These are phyloP conservation scores for Aspergillus fumigatiaffinis DNA, from an alignment of 2,329 filamentous ascomycete genomes.

Conservation along the genomic window DNA sequence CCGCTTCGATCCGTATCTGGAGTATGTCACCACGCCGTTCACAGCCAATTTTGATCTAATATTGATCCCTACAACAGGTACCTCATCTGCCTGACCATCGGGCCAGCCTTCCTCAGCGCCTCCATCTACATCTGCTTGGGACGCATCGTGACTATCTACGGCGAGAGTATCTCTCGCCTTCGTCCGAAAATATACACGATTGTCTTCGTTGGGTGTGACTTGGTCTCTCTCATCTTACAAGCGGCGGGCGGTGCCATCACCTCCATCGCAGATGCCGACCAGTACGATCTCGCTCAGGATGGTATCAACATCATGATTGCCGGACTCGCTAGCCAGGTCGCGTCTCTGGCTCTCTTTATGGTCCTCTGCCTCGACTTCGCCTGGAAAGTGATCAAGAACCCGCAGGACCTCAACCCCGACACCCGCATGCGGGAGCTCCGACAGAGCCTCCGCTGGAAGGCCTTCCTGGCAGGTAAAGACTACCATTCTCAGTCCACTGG, in stretches of 20 bases:
- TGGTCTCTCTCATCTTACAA: conserved; percentile 54
- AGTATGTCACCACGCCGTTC: conserved; percentile 22
- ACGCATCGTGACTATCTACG: conserved; percentile 10
- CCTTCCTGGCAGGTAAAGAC: too few species aligned
- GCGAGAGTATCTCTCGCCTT: conserved; percentile 6
- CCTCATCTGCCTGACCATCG: conserved; percentile 6
- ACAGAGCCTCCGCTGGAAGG: too few species aligned
- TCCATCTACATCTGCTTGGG: conserved; percentile 8
- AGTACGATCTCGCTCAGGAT: not conserved
- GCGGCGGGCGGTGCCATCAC: conserved; percentile 52
- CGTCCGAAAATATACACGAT: conserved; percentile 4
- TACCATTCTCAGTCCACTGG: too few species aligned
- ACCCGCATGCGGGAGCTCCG: too few species aligned
- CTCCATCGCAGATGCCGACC: conserved; percentile 21
- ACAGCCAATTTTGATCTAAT: too few species aligned
- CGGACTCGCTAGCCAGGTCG: conserved; percentile 6
- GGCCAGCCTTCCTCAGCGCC: conserved; percentile 5
- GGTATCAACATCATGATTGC: conserved; percentile 18
- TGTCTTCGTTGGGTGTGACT: conserved; percentile 55
- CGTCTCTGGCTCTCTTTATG: conserved; percentile 13
- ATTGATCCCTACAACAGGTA: not conserved
- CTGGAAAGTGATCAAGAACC: conserved; percentile 4
- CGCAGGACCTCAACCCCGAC: too few species aligned
- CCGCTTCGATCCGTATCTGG: conserved; percentile 39
- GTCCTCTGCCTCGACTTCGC: conserved; percentile 10